These are phyloP conservation scores for Gyromitra esculenta DNA, from an alignment of 2,329 filamentous ascomycete species.

Conservation along the genomic window DNA sequence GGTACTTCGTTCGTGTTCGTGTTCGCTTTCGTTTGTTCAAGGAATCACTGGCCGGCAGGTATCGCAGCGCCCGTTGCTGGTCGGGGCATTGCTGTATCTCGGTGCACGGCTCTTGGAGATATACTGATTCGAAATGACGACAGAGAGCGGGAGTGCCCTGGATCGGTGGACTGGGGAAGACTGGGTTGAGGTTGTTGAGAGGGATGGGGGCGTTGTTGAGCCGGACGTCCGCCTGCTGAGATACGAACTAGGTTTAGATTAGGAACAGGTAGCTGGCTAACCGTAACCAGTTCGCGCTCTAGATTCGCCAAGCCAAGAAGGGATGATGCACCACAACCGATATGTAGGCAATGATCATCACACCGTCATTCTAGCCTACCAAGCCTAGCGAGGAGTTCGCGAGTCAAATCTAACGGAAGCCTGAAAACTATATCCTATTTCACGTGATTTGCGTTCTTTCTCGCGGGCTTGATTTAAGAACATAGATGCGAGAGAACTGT, in stretches of 20 bases:
- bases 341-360: slow-evolving; percentile 46
- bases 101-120: slow-evolving; percentile 32
- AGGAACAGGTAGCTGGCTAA: slow-evolving; percentile 40
- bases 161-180: slow-evolving; percentile 23
- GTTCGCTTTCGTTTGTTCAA: neutral
- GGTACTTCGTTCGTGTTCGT: slow-evolving; percentile 6
- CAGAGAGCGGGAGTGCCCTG: slow-evolving; percentile 36
- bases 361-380: slow-evolving; percentile 6
- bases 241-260: slow-evolving; percentile 48
- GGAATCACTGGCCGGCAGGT: slow-evolving; percentile 48
- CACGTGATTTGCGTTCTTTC: neutral
- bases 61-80: slow-evolving; percentile 46
- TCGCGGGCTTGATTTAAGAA: neutral
- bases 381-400: slow-evolving; percentile 15
- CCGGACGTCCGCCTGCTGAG: slow-evolving; percentile 28
- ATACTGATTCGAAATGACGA: slow-evolving; percentile 38
- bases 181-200: slow-evolving; percentile 43
- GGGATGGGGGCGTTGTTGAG: slow-evolving; percentile 49
- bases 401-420: neutral
- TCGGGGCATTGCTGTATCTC: slow-evolving; percentile 43
- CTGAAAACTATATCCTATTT: slow-evolving; percentile 5
- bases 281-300: slow-evolving; percentile 22
- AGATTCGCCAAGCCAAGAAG: slow-evolving; percentile 32
- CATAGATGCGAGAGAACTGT: neutral
- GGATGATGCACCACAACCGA: slow-evolving; percentile 29